Evolutionary conservation across 768 basidiomycete genomes (phyloP).

Genomic region (Gymnopilus dilepis): DNA sequence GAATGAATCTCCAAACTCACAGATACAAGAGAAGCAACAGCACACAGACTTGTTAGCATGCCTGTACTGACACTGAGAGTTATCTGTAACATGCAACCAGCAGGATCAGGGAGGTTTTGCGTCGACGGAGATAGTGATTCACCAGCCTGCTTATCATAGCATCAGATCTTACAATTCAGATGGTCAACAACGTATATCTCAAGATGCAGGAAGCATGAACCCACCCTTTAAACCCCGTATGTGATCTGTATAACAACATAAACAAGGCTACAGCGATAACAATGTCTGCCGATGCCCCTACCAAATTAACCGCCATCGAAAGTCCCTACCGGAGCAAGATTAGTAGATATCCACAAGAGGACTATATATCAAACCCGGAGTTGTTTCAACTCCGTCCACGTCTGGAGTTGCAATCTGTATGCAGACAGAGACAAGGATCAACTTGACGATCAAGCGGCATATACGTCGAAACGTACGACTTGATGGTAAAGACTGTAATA

Average conservation of each 20-base stretch:
- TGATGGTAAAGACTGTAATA: constrained; percentile 47
- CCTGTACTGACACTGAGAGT: constrained; percentile 61
- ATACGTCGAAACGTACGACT: constrained; percentile 51
- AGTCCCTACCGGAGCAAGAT: constrained; percentile 42
- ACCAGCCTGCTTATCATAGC: constrained; percentile 58
- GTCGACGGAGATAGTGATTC: not conserved
- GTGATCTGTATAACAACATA: constrained; percentile 52
- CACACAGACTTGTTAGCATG: constrained; percentile 37
- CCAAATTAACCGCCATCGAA: constrained; percentile 60
- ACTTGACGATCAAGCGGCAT: constrained; percentile 29
- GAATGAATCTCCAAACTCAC: constrained; percentile 22
- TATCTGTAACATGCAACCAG: constrained; percentile 39
- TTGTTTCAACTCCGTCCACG: constrained; percentile 46
- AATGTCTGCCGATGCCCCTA: constrained; percentile 55
- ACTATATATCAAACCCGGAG: constrained; percentile 43
- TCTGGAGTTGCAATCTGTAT: constrained; percentile 49
- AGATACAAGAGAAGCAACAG: constrained; percentile 39
- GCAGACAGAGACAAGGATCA: not conserved
- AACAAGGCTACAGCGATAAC: constrained; percentile 55
- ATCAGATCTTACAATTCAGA: constrained; percentile 43
- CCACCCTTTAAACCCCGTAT: constrained; percentile 58
- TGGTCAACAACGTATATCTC: not conserved
- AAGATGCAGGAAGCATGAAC: constrained; percentile 17
- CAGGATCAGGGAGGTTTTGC: no score
- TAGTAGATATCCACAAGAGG: constrained; percentile 4